Evolutionary conservation across 495 filamentous ascomycete species (phyloP).

Genomic region (Thozetella sp.): DNA sequence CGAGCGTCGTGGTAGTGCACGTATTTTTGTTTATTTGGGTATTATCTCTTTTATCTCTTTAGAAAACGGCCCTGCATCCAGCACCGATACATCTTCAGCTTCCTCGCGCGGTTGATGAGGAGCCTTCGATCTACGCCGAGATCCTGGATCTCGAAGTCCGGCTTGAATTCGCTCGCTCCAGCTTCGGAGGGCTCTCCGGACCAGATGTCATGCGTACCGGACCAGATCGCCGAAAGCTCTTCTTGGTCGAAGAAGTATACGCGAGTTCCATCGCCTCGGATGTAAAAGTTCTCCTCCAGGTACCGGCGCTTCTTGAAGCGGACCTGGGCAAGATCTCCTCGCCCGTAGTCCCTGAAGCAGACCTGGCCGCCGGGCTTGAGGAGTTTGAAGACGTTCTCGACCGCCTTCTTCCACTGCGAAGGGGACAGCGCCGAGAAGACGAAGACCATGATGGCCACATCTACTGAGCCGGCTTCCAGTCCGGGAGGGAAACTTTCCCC

Average conservation of each 20-base stretch:
- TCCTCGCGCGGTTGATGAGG: slow-evolving; percentile 86
- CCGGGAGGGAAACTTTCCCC: slow-evolving; percentile 71
- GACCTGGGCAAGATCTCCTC: slow-evolving; percentile 94
- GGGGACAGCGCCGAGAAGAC: slow-evolving; percentile 93
- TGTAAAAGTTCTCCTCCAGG: slow-evolving; percentile 95
- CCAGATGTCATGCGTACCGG: slow-evolving; percentile 28
- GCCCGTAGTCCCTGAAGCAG: slow-evolving; percentile 93
- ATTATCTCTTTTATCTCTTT: slow-evolving; percentile 56
- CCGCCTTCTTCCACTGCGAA: slow-evolving; percentile 77
- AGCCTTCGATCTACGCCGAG: slow-evolving; percentile 83
- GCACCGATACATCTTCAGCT: slow-evolving; percentile 97
- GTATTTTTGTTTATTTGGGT: too few species aligned
- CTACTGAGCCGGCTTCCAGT: slow-evolving; percentile 73
- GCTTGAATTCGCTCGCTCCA: slow-evolving; percentile 14
- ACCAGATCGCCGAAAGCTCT: slow-evolving; percentile 80
- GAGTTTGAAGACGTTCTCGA: slow-evolving; percentile 77
- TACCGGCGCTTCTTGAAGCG: slow-evolving; percentile 93
- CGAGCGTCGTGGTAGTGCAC: too few species aligned
- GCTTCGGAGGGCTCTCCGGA: slow-evolving; percentile 15
- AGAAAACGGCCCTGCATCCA: slow-evolving; percentile 92
- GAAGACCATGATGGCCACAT: slow-evolving; percentile 92
- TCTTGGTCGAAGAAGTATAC: slow-evolving; percentile 96
- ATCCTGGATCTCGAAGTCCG: slow-evolving; percentile 68
- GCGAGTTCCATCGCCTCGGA: slow-evolving; percentile 90
- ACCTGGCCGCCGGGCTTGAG: slow-evolving; percentile 89